These are phyloP conservation scores for Ganoderma meredithae DNA, from an alignment of 1,284 basidiomycete genomes.

Conservation along the genomic window DNA sequence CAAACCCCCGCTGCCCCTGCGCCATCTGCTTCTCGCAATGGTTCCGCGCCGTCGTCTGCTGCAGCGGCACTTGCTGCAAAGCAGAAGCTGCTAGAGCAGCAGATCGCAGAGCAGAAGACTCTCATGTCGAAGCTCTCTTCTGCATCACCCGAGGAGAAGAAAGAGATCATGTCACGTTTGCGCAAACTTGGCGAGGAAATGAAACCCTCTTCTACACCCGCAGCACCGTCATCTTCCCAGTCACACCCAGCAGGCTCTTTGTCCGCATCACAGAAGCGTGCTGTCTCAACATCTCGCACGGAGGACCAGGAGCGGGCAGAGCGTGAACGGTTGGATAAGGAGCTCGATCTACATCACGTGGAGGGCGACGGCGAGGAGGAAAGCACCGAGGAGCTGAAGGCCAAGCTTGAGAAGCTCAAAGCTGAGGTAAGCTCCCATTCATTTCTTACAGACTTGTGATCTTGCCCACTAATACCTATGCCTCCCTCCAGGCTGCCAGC, in stretches of 20 bases:
- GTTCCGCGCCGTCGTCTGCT: constrained; percentile 41
- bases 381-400: constrained; percentile 77
- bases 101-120: constrained; percentile 90
- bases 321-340: constrained; percentile 75
- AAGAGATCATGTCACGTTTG: constrained; percentile 79
- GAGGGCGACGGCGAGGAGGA: constrained; percentile 51
- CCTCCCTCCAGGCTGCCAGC: constrained; percentile 67
- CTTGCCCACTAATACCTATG: not conserved
- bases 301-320: constrained; percentile 61
- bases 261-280: constrained; percentile 31
- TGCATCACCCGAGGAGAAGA: constrained; percentile 79
- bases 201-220: constrained; percentile 47
- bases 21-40: constrained; percentile 39
- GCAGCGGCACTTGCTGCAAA: constrained; percentile 69
- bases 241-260: constrained; percentile 37
- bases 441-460: not conserved
- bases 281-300: constrained; percentile 40
- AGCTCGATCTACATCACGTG: constrained; percentile 71
- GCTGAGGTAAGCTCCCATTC: constrained; percentile 60
- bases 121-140: constrained; percentile 78
- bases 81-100: constrained; percentile 81
- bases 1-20: constrained; percentile 27
- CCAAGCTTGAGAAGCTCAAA: constrained; percentile 83
- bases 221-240: constrained; percentile 41
- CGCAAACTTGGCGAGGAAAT: constrained; percentile 86